These are phyloP conservation scores for Xylaria bambusicola DNA, from an alignment of 495 filamentous ascomycete genomes.

Conservation along the genomic window DNA sequence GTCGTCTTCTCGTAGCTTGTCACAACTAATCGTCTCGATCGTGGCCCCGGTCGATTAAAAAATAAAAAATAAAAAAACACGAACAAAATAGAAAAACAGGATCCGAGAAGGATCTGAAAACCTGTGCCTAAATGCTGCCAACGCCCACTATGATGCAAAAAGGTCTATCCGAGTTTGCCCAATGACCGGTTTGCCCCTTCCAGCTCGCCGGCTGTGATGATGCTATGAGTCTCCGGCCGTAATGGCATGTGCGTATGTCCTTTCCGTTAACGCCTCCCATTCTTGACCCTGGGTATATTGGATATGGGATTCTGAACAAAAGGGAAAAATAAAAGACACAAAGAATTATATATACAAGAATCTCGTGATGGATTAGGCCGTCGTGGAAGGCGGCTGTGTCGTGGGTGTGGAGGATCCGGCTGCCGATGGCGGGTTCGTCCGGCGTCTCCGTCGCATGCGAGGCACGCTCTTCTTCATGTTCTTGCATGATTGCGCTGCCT, in stretches of 20 bases:
- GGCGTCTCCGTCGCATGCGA: conserved; percentile 45
- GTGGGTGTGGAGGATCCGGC: conserved; percentile 23
- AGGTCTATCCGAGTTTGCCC: conserved; percentile 15
- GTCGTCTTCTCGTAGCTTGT: conserved; percentile 14
- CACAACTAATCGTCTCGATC: conserved; percentile 1
- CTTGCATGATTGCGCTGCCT: conserved; percentile 43
- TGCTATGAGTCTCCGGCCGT: conserved; percentile 1
- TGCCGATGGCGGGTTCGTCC: conserved; percentile 21
- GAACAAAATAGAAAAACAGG: conserved; percentile 6
- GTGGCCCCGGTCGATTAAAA: not conserved
- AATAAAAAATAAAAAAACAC: too few species aligned
- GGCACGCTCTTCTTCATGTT: conserved; percentile 45
- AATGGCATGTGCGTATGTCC: conserved; percentile 8
- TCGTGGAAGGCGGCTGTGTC: conserved; percentile 21
- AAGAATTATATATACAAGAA: conserved; percentile 10
- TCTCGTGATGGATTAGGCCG: conserved; percentile 21
- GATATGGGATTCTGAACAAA: too few species aligned
- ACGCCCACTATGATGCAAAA: conserved; percentile 13
- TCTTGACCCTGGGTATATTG: conserved; percentile 19
- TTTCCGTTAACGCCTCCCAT: conserved; percentile 19
- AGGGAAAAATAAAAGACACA: conserved; percentile 6
- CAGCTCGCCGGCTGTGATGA: conserved; percentile 18
- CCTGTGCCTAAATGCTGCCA: conserved; percentile 9
- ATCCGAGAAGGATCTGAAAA: too few species aligned
- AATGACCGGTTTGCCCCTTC: conserved; percentile 5